Evolutionary conservation across 768 basidiomycete species (phyloP), one percentile per base, ranked within the genome.

Genomic region (Lactifluus pinguis): DNA sequence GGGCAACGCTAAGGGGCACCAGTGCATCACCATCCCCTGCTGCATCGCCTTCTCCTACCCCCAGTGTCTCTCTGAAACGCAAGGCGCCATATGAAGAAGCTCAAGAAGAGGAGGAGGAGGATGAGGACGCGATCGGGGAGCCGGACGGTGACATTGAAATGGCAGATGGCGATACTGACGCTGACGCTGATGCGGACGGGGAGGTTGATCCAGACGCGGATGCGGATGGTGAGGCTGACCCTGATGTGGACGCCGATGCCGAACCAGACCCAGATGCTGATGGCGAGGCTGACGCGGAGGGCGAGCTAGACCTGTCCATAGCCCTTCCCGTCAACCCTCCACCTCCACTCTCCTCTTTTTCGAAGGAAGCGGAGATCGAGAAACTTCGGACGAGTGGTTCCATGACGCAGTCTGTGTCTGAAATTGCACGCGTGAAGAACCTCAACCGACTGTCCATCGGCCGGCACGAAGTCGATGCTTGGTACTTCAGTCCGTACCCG

Each of bases 401-500:
- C 34, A 98, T 99, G 95, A 98, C 97, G 4, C 97, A 99, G 74
- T 92, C 92, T 51, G 91, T 98, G 62, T 95, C 93, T 53, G 97
- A 99, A 76, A 88, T 99, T 68, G 89, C 95, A 17, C 86, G 97
- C 55, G 97, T 99, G 69, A 98, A 98, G 79, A 99, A 99, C 72
- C 80, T 99, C 67, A 97, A 98, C 73, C 86, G 90, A 60, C 81
- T 99, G 32, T 93, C 95, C 72, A 98, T 99, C 63, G 97, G 97
- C 59, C 85, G 83, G 71, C 87, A 97, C 76, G 92, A 97, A 75
- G 92, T 99, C 67, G 97, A 99, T 68, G 88, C 97, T n/a, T 99
- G 97, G 97, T 99, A 99, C 75, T 98, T 98, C 79, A 94, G 91
- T 69, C 97, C 97, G 25, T 99, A 98, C 76, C 97, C 97, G 11